Base-by-base conservation (phyloP, 1,284 basidiomycete species). In the Leccinum olivaceoglutinosum region DNA sequence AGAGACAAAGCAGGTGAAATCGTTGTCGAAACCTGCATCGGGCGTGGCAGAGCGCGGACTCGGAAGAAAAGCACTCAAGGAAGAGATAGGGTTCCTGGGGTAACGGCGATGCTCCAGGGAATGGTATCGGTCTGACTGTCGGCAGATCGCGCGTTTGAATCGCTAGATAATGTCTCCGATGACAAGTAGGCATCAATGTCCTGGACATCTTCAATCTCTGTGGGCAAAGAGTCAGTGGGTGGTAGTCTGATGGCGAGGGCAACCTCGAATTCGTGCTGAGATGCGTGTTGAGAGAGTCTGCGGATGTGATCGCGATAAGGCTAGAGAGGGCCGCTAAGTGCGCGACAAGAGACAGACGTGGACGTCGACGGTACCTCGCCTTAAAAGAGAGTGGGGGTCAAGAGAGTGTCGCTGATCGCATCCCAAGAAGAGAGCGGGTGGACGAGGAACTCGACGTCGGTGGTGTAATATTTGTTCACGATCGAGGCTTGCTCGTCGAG, bases 391-490 rank as follows among this genome's bases (percentile, higher is more conserved):
- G 90, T 90, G 29, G 90, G 89, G 2, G 85, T 69, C 25, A 77
- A 67, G 66, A 65, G 59, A 12, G 66, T 55, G n/a, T 68, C 61
- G 2, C 65, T 64, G 46, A 78, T 70, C 12, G 77, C 71, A 57
- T 70, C 71, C 61, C n/a, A n/a, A n/a, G n/a, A n/a, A n/a, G n/a
- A n/a, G n/a, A 82, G 74, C 11, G 78, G 73, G 62, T 80, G 78
- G n/a, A 82, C 75, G 5, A 83, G 78, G 70, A 94, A 90, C 62
- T 86, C 82, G 6, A 94, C 88, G 61, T 84, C 76, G 4, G 93
- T 92, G 11, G 86, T 84, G 76, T 94, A 95, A 76, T 95, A 95
- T 74, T 86, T 90, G 79, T 95, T 95, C 63, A 80, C 78, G 64
- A 95, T 90, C 38, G 63, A 46, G 29, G 64, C 36, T 16, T 66